phyloP scores from a whole-genome alignment of 164 flowering plant genomes.

The Chimonanthus salicifolius region DNA sequence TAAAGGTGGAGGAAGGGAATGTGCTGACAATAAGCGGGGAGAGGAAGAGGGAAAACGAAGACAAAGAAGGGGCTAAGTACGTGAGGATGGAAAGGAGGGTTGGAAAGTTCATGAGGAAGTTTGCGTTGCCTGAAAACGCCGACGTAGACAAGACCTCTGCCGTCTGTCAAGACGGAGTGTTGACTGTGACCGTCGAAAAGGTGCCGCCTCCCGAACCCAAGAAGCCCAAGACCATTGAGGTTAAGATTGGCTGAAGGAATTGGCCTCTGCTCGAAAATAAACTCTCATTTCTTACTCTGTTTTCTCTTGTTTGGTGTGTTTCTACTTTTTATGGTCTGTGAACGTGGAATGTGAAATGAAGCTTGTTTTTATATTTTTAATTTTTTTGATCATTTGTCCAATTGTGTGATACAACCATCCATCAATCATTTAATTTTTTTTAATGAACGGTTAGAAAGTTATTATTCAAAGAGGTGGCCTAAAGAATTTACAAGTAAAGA shows the following conservation, averaged over 20 bases:
- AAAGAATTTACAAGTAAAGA: background rate
- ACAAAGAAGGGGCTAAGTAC: constrained; percentile 46
- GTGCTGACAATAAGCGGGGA: constrained; percentile 39
- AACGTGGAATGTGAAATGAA: too few species aligned
- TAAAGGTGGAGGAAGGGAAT: constrained; percentile 46
- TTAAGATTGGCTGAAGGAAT: constrained; percentile 31
- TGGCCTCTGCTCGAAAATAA: too few species aligned
- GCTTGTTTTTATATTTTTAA: too few species aligned
- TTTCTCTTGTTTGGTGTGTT: background rate
- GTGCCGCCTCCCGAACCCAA: constrained; percentile 63
- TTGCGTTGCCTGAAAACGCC: constrained; percentile 53
- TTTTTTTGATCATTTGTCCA: too few species aligned
- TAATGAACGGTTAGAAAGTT: too few species aligned
- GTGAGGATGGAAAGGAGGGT: constrained; percentile 57
- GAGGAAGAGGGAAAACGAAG: constrained; percentile 37
- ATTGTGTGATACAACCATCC: too few species aligned
- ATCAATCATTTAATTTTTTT: too few species aligned
- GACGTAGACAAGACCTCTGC: constrained; percentile 39
- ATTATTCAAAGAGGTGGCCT: too few species aligned
- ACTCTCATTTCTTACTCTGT: background rate
- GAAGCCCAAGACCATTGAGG: constrained; percentile 58
- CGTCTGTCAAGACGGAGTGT: constrained; percentile 47
- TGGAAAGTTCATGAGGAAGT: constrained; percentile 62
- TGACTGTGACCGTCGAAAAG: constrained; percentile 57
- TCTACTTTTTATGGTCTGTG: too few species aligned